Evolutionary conservation across 2,329 filamentous ascomycete genomes (phyloP).

Genomic region (Nannizzia gypsea): DNA sequence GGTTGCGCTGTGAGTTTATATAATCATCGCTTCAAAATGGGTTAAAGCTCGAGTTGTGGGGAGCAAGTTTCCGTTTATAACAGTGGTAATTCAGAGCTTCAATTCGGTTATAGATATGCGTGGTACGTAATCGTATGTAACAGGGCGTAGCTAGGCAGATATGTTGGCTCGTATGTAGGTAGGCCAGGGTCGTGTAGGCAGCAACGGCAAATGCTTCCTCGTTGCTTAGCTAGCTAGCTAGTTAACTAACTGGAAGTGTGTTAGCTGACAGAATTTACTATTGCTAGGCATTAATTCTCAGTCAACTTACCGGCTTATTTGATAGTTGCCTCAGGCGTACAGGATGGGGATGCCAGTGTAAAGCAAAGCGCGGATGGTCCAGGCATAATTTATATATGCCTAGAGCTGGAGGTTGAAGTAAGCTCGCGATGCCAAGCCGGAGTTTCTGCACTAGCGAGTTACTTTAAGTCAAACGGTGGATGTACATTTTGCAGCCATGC

Average conservation of each 20-base stretch:
- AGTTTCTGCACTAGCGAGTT: neutral
- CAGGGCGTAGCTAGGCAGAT: neutral
- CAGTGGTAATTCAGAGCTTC: no score
- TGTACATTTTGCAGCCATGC: no score
- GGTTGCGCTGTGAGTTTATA: conserved; percentile 37
- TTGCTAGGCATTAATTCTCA: neutral
- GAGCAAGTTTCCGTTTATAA: no score
- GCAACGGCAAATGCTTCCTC: neutral
- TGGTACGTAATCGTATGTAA: neutral
- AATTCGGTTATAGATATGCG: neutral
- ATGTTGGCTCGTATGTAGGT: neutral
- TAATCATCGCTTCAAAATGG: conserved; percentile 41
- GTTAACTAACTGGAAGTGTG: no score
- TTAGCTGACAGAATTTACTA: neutral
- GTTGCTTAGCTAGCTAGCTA: neutral
- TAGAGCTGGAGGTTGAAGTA: neutral
- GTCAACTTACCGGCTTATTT: neutral
- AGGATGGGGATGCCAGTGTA: neutral
- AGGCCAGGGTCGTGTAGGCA: neutral
- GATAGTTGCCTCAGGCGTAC: neutral
- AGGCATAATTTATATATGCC: neutral
- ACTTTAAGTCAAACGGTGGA: no score
- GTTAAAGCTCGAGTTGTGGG: neutral
- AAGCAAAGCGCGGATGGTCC: neutral
- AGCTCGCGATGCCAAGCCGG: neutral